phyloP scores from a whole-genome alignment of 345 rosid genomes.

The Sonneratia alba region DNA sequence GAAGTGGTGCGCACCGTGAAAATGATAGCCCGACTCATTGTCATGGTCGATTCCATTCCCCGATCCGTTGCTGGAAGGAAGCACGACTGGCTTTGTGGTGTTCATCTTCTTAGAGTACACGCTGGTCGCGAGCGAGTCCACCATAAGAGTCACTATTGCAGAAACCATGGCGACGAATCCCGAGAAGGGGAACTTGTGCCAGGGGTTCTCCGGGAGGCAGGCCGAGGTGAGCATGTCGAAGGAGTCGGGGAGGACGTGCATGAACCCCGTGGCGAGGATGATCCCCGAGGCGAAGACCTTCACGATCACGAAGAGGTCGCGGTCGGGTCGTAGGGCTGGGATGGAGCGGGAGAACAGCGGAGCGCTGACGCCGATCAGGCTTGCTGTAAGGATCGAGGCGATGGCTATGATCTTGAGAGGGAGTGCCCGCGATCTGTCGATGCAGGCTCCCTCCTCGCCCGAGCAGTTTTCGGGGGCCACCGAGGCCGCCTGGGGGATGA shows the following conservation, averaged over 20 bases:
- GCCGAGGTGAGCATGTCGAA: conserved; percentile 42
- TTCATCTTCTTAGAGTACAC: conserved; percentile 27
- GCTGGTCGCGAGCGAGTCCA: conserved; percentile 45
- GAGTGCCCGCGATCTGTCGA: background rate
- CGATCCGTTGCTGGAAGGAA: conserved; percentile 13
- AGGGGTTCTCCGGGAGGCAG: conserved; percentile 27
- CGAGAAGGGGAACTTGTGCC: conserved; percentile 48
- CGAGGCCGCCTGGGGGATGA: background rate
- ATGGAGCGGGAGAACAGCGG: conserved; percentile 22
- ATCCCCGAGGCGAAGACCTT: conserved; percentile 64
- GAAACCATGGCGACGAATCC: conserved; percentile 53
- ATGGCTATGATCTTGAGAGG: conserved; percentile 17
- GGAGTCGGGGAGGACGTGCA: conserved; percentile 58
- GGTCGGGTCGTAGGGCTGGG: conserved; percentile 34
- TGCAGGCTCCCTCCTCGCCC: background rate
- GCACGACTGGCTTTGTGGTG: conserved; percentile 4
- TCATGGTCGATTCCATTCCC: conserved; percentile 11
- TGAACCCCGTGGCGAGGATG: conserved; percentile 51
- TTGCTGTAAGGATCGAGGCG: conserved; percentile 39
- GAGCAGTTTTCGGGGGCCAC: background rate
- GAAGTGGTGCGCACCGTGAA: conserved; percentile 46
- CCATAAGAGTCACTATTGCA: conserved; percentile 40
- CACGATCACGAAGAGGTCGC: conserved; percentile 45
- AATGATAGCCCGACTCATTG: conserved; percentile 44
- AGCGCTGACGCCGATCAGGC: conserved; percentile 47